Evolutionary conservation across 2,329 filamentous ascomycete genomes (phyloP), one percentile per base, ranked within the genome.

Genomic region (Pseudopyrenochaeta lycopersici): DNA sequence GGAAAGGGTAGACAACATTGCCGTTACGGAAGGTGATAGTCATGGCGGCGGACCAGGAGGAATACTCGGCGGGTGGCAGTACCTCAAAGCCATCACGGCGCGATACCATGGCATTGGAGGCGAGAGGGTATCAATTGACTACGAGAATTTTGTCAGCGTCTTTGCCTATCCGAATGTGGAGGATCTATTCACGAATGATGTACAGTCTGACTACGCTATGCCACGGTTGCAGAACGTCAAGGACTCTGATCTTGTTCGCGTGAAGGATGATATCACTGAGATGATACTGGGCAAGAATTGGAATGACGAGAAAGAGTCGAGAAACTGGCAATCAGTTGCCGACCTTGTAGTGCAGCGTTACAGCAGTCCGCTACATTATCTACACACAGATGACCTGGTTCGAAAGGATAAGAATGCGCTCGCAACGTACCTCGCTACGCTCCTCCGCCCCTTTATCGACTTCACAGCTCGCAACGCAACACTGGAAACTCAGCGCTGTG

Each of bases 271-370:
- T 17, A 68, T 89, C 1, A 73, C 73, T 2, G 50, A 67, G 0
- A 72, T 85, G 40, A 73, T 83, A 1, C 58, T 73, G 27, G 60
- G 73, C 10, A 71, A 58, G n/a, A 45, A 60, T 15, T 53, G 54
- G 46, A 40, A 51, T 14, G 47, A 31, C 10, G 46, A 56, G 5
- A 41, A 33, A 21, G 12, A 30, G 31, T 36, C 44, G 7, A 57
- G 38, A 7, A 77, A 90, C 63, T 92, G 90, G 90, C 90, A 92
- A 67, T 81, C 76, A 0, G 77, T 89, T 1, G 80, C 82, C 0
- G 90, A 93, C 62, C 81, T 89, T 79, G 77, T 92, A 3, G 79
- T 90, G 3, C 70, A 78, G 4, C 82, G 89, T 1, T 91, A 89
- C 63, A 81, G 82, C 3, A 76, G 82, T 29, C 78, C 85, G 20